Evolutionary conservation across 2,329 filamentous ascomycete genomes (phyloP).

Genomic region (Fusarium longipes): DNA sequence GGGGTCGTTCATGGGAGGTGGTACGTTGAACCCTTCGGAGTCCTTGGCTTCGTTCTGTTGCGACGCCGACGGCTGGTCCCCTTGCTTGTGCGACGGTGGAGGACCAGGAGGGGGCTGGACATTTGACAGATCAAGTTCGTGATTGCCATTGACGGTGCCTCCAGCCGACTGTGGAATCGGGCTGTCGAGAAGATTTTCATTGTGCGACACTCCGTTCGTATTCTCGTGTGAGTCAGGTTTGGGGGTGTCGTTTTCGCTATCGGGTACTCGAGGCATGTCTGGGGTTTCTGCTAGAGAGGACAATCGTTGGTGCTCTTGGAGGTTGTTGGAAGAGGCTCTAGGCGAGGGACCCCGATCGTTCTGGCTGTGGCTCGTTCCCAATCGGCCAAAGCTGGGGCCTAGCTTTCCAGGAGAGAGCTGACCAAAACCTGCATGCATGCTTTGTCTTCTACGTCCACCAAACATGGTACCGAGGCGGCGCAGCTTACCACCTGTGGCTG

Average conservation of each 20-base stretch:
- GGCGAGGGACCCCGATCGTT: conserved; percentile 65
- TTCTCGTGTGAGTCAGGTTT: conserved; percentile 54
- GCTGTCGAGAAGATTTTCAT: conserved; percentile 47
- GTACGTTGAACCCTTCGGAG: conserved; percentile 81
- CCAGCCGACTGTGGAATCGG: conserved; percentile 47
- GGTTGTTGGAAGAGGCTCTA: conserved; percentile 68
- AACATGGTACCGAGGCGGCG: conserved; percentile 77
- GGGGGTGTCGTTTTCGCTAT: conserved; percentile 44
- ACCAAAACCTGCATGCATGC: conserved; percentile 71
- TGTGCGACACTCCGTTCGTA: conserved; percentile 58
- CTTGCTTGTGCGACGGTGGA: conserved; percentile 57
- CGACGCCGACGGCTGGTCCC: conserved; percentile 51
- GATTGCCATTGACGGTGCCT: conserved; percentile 60
- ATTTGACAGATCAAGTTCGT: conserved; percentile 60
- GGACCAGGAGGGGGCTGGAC: conserved; percentile 64
- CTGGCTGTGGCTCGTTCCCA: conserved; percentile 69
- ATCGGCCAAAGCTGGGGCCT: conserved; percentile 67
- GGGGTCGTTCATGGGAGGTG: conserved; percentile 69
- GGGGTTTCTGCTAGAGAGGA: conserved; percentile 69
- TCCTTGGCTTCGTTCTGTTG: conserved; percentile 65
- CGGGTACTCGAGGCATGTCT: conserved; percentile 50
- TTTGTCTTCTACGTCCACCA: conserved; percentile 70
- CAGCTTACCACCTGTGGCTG: conserved; percentile 62
- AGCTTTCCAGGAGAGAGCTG: conserved; percentile 67
- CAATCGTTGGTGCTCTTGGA: conserved; percentile 65